These are phyloP conservation scores for Apiospora pterosperma DNA, from an alignment of 2,329 filamentous ascomycete genomes.

Conservation along the genomic window DNA sequence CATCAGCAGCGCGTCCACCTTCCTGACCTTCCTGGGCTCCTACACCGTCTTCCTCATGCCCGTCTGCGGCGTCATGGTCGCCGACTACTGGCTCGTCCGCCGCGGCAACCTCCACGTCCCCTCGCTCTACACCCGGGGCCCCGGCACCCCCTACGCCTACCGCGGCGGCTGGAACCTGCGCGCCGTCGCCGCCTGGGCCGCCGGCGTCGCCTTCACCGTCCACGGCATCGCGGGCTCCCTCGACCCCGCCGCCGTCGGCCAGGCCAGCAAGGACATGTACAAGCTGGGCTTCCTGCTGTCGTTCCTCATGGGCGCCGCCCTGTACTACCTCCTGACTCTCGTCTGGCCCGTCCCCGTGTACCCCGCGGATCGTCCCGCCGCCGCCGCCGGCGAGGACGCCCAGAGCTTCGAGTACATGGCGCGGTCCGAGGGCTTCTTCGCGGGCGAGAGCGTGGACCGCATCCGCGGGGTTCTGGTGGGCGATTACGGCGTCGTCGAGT, in stretches of 20 bases:
- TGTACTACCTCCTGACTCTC: conserved; percentile 24
- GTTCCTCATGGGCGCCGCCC: conserved; percentile 22
- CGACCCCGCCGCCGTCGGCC: conserved; percentile 26
- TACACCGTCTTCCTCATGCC: conserved; percentile 40
- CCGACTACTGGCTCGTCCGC: conserved; percentile 34
- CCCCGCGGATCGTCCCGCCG: background rate
- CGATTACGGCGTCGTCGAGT: background rate
- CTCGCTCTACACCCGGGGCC: conserved; percentile 25
- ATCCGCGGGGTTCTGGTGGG: conserved; percentile 1
- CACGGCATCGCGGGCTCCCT: conserved; percentile 28
- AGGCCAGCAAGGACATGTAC: conserved; percentile 30
- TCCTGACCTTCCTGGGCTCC: conserved; percentile 37
- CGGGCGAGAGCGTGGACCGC: background rate
- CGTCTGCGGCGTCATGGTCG: conserved; percentile 27
- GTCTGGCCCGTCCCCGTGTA: conserved; percentile 15
- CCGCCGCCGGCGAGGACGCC: background rate
- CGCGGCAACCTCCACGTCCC: conserved; percentile 37
- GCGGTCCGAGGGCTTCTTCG: conserved; percentile 6
- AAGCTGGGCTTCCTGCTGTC: conserved; percentile 31
- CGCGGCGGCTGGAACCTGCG: conserved; percentile 27
- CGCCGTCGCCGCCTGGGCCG: conserved; percentile 26
- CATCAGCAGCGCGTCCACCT: conserved; percentile 33
- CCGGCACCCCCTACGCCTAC: conserved; percentile 26
- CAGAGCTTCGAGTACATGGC: conserved; percentile 9
- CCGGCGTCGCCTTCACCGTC: conserved; percentile 28